Evolutionary conservation across 2,329 filamentous ascomycete species (phyloP).

Genomic region (Colletotrichum sp.): DNA sequence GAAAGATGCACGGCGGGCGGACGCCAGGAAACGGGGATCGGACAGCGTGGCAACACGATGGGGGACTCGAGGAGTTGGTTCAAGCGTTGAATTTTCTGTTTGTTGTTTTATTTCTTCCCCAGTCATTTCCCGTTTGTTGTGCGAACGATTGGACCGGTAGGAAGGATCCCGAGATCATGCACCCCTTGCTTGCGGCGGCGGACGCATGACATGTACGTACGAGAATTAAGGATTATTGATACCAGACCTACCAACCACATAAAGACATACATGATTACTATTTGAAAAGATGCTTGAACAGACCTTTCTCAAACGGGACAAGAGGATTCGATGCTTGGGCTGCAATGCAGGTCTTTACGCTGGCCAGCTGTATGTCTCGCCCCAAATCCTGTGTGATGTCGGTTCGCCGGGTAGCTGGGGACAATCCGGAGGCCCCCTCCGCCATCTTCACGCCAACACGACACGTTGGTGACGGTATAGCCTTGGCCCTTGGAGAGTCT

Average conservation of each 20-base stretch:
- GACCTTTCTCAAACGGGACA: neutral
- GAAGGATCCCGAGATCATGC: slow-evolving; percentile 18
- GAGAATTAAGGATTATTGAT: slow-evolving; percentile 14
- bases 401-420: neutral
- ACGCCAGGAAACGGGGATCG: neutral
- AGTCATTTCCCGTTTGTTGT: neutral
- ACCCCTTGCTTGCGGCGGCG: slow-evolving; percentile 15
- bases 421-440: neutral
- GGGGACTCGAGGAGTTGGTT: neutral
- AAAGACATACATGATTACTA: neutral
- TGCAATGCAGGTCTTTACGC: neutral
- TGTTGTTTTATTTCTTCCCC: neutral
- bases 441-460: neutral
- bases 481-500: neutral
- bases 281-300: neutral
- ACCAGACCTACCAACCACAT: neutral
- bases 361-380: neutral
- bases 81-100: slow-evolving; percentile 3
- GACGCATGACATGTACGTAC: slow-evolving; percentile 2
- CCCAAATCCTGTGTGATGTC: neutral
- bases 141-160: slow-evolving; percentile 6
- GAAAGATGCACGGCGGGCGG: neutral
- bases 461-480: neutral
- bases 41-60: neutral
- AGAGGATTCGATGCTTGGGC: neutral